phyloP scores from a whole-genome alignment of 1,284 basidiomycete genomes.

The Ceratobasidium sp. region DNA sequence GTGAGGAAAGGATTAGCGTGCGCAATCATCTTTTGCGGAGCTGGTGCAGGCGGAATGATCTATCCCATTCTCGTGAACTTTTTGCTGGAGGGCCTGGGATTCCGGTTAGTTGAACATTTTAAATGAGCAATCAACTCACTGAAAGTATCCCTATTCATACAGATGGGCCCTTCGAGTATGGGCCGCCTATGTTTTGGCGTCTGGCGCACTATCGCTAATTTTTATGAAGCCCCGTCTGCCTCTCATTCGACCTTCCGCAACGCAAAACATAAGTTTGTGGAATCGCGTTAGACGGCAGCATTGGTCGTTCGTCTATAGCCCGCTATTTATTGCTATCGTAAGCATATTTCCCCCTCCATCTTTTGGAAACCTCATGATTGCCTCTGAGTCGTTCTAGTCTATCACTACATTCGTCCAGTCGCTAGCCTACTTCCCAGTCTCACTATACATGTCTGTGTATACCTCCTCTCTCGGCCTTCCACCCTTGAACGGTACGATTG shows the following conservation, averaged over 20 bases:
- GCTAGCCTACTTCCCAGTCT: conserved; percentile 46
- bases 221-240: conserved; percentile 41
- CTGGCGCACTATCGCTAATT: conserved; percentile 28
- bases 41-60: conserved; percentile 50
- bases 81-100: conserved; percentile 50
- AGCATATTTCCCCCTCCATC: not conserved
- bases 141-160: too few relatives aligned
- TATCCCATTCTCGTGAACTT: conserved; percentile 50
- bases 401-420: conserved; percentile 42
- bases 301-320: conserved; percentile 40
- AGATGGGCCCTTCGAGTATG: conserved; percentile 52
- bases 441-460: conserved; percentile 47
- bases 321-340: conserved; percentile 33
- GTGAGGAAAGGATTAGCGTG: conserved; percentile 45
- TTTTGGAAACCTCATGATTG: not conserved
- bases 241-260: conserved; percentile 4
- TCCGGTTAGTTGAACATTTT: conserved; percentile 6
- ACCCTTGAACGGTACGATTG: conserved; percentile 32
- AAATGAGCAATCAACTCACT: not conserved
- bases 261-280: not conserved
- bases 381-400: conserved; percentile 3
- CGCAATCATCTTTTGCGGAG: conserved; percentile 49
- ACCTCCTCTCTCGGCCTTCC: conserved; percentile 36
- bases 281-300: conserved; percentile 10
- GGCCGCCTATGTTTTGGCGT: conserved; percentile 35